Conservation (phyloP, 2,329 filamentous ascomycete species). For the Pseudopithomyces chartarum region DNA sequence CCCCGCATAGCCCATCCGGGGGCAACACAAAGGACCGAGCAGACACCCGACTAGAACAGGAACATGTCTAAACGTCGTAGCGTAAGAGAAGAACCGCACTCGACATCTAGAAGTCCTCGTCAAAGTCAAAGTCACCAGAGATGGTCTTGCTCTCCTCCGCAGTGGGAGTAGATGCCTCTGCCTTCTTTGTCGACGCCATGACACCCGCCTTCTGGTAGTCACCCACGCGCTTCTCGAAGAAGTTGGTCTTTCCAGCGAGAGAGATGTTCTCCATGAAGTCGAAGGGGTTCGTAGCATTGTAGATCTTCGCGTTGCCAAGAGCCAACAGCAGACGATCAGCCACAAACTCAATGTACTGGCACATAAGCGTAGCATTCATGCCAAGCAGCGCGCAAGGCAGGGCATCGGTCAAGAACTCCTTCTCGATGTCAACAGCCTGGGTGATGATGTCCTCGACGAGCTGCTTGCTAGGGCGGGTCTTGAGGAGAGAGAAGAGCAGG, state of each 20-base stretch:
- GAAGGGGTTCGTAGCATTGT: slow-evolving; percentile 93
- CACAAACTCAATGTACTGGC: slow-evolving; percentile 99
- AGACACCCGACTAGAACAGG: no score
- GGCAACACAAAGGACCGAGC: no score
- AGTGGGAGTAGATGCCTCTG: slow-evolving; percentile 54
- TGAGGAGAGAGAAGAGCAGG: slow-evolving; percentile 95
- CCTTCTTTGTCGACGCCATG: slow-evolving; percentile 87
- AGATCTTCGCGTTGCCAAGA: slow-evolving; percentile 92
- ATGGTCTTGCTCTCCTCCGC: slow-evolving; percentile 50
- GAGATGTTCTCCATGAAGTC: slow-evolving; percentile 99
- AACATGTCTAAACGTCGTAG: slow-evolving; percentile 32
- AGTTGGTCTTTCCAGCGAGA: slow-evolving; percentile 98
- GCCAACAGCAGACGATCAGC: slow-evolving; percentile 92
- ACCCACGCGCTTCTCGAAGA: slow-evolving; percentile 99
- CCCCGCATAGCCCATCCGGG: no score
- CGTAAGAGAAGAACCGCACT: slow-evolving; percentile 14
- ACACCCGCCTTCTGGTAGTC: slow-evolving; percentile 99
- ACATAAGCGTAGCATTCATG: slow-evolving; percentile 98
- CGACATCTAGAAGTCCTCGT: slow-evolving; percentile 86
- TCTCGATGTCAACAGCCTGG: slow-evolving; percentile 91
- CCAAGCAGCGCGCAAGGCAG: slow-evolving; percentile 90
- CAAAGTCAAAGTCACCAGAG: slow-evolving; percentile 83
- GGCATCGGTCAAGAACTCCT: slow-evolving; percentile 97
- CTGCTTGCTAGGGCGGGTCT: slow-evolving; percentile 83
- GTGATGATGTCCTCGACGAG: slow-evolving; percentile 86